Conservation (phyloP, 768 basidiomycete species). For the Phanerodontia chrysosporium region DNA sequence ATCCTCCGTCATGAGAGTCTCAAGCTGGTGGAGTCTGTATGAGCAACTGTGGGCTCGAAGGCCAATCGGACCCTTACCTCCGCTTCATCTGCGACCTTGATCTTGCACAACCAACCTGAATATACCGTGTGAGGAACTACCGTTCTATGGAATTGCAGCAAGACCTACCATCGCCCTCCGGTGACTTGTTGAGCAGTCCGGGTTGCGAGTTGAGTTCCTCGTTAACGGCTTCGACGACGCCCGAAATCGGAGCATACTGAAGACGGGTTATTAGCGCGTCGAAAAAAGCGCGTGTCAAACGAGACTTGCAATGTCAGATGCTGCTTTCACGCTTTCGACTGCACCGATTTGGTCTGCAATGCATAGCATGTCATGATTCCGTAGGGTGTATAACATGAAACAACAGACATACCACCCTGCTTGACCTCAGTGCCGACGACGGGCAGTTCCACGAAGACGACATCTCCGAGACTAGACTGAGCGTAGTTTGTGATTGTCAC, state of each 20-base stretch:
- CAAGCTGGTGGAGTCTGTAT: constrained; percentile 42
- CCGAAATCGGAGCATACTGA: constrained; percentile 92
- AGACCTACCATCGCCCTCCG: constrained; percentile 75
- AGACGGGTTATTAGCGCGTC: background rate
- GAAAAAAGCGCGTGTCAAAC: background rate
- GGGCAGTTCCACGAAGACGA: constrained; percentile 95
- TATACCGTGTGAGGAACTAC: background rate
- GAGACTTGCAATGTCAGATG: constrained; percentile 76
- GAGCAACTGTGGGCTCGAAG: no score
- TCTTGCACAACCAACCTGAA: constrained; percentile 94
- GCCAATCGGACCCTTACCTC: no score
- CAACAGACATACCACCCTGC: constrained; percentile 63
- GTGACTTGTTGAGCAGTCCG: constrained; percentile 81
- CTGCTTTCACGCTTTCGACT: constrained; percentile 95
- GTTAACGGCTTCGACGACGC: constrained; percentile 79
- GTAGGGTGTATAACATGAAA: background rate
- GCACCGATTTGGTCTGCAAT: constrained; percentile 76
- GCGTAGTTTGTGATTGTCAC: constrained; percentile 91
- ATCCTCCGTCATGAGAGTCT: constrained; percentile 66
- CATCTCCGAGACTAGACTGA: constrained; percentile 77
- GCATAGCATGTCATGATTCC: background rate
- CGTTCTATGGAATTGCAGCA: background rate
- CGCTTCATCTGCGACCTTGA: constrained; percentile 69
- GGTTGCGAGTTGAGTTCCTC: constrained; percentile 61
- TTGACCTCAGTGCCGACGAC: constrained; percentile 52